Evolutionary conservation across 139 green algal genomes (phyloP), one percentile per base, ranked within the genome.

Genomic region (Astrephomene gubernaculifera): DNA sequence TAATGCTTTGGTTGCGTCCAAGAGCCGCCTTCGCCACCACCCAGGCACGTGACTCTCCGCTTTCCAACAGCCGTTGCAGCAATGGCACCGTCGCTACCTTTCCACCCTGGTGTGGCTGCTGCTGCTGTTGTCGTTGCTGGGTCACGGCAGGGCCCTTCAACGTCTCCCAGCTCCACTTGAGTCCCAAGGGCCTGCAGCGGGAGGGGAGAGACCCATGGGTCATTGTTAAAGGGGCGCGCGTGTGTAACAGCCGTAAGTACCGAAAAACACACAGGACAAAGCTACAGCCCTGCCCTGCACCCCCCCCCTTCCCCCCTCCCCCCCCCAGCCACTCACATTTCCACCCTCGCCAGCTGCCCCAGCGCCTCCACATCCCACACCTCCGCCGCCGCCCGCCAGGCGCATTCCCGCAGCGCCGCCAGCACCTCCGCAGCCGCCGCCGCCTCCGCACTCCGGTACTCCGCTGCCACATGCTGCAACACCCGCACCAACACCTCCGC

Each of bases 141-240:
- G n/a, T n/a, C n/a, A n/a, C n/a, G n/a, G n/a, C n/a, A n/a, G n/a
- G n/a, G n/a, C n/a, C n/a, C n/a, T n/a, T n/a, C 14, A 80, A 45
- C 33, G 71, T 65, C 45, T 80, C 71, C 71, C 71, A 80, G n/a
- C 36, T 41, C 71, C 45, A 65, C n/a, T 65, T 65, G n/a, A 80
- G 65, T 45, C 71, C 65, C 45, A 45, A 31, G 10, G 71, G 71
- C 33, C 71, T 80, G 68, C 5, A 39, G n/a, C n/a, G 63, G 63
- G 63, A n/a, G 12, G 63, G 63, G 29, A 6, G 29, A 9, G 41
- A 41, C 12, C n/a, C 6, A 22, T 9, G 63, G 57, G 57, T 25
- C 12, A 12, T 12, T 12, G 17, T 17, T 17, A 24, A n/a, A 24
- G 12, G 5, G 14, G 57, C 14, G 12, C 17, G 57, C 14, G 57